Conservation (phyloP, 805 yeast species). For the Candida michaelii region DNA sequence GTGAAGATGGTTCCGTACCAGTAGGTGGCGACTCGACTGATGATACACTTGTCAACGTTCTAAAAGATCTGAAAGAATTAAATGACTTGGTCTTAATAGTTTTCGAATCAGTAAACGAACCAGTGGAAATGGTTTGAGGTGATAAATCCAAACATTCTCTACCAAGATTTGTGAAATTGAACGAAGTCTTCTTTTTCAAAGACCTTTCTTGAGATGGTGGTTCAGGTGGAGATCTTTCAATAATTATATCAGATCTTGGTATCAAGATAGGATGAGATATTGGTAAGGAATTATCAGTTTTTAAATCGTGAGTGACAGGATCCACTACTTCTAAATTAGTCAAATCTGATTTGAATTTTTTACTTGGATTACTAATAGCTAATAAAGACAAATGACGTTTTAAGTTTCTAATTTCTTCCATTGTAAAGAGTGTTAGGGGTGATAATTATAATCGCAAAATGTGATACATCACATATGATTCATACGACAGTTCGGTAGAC, state of each 20-base stretch:
- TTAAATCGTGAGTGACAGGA: conserved; percentile 1
- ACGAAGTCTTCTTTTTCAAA: background rate
- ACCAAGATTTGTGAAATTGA: background rate
- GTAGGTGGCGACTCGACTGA: background rate
- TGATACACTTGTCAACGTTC: no score
- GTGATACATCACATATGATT: conserved; percentile 3
- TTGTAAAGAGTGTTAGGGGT: background rate
- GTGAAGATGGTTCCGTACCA: no score
- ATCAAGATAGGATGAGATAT: conserved; percentile 3
- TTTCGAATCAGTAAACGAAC: no score
- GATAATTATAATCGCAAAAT: background rate
- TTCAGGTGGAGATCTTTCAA: conserved; percentile 4
- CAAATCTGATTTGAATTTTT: background rate
- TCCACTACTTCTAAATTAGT: conserved; percentile 4
- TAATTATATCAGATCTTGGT: background rate
- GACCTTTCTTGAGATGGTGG: background rate
- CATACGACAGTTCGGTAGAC: no score
- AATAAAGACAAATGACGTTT: conserved; percentile 3
- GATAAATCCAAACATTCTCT: background rate
- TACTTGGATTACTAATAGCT: background rate
- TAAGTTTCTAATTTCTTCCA: conserved; percentile 1
- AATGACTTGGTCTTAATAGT: no score
- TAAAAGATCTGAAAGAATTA: no score
- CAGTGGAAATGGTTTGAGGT: background rate
- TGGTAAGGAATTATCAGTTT: background rate